Evolutionary conservation across 1,284 basidiomycete species (phyloP), one percentile per base, ranked within the genome.

Genomic region (Sanguinoderma infundibulare): DNA sequence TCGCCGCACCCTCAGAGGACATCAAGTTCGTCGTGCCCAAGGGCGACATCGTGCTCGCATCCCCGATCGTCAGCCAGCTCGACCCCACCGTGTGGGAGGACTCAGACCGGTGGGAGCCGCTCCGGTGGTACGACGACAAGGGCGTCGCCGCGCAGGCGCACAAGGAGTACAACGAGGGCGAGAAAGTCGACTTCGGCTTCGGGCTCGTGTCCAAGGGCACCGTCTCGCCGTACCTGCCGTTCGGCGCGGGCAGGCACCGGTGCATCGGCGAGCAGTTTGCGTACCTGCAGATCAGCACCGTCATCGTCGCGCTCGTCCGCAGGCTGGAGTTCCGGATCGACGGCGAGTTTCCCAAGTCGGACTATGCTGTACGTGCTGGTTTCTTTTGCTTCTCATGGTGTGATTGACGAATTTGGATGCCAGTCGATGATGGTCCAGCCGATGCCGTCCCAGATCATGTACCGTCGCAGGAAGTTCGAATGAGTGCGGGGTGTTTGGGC

Each of bases 251-350:
- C 28, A 83, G 94, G 68, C 96, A 98, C 78, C 83, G 96, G 60
- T 98, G 96, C 76, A 97, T 98, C 67, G 96, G 96, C 67, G 96
- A 98, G 79, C 94, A 95, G 86, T 99, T 98, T 72, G 98, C 98
- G 15, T 97, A 98, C 75, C 78, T 98, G 58, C 98, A 99, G 78
- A 81, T 99, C 28, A 92, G 95, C 47, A 90, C 90, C 6, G 84
- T 99, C 73, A 79, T 99, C 64, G 76, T 89, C 8, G 93, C 90
- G 10, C 75, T 99, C 62, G 79, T 98, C 40, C 88, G 96, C 57
- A 79, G 85, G 61, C 81, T 94, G 64, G 92, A 94, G 73, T 74
- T 98, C 74, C 84, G 83, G 57, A 79, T 98, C 39, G 89, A 83
- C 42, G 77, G 79, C 38, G 74, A 76, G 3, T 81, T 99, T 63